Evolutionary conservation across 2,329 filamentous ascomycete species (phyloP).

Genomic region (Coleophoma eucalyptorum): DNA sequence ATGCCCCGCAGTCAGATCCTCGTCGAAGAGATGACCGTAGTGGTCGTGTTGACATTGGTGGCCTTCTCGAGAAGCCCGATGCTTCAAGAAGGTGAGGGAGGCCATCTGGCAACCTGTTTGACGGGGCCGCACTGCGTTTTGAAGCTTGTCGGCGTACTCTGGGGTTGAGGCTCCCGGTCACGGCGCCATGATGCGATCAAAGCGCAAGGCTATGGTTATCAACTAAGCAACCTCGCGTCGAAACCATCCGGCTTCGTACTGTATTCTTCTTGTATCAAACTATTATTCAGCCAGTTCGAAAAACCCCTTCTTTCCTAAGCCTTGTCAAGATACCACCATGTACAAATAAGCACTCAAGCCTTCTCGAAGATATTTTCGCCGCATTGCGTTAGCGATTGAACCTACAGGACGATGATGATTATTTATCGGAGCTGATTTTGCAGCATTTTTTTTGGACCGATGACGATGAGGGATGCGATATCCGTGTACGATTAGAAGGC

Average conservation of each 20-base stretch:
- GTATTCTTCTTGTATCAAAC: slow-evolving; percentile 17
- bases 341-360: slow-evolving; percentile 11
- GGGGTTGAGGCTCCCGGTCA: not conserved
- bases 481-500: no score
- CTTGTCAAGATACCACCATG: slow-evolving; percentile 20
- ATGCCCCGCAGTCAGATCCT: slow-evolving; percentile 17
- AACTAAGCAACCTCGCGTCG: not conserved
- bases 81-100: slow-evolving; percentile 17
- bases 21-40: slow-evolving; percentile 45
- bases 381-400: slow-evolving; percentile 1
- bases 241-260: not conserved
- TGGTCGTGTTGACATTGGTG: slow-evolving; percentile 56
- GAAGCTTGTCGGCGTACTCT: not conserved
- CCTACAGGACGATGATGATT: no score
- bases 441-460: not conserved
- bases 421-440: slow-evolving; percentile 2
- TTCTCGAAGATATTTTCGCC: no score
- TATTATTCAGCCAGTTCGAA: not conserved
- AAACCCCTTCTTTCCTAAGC: slow-evolving; percentile 7
- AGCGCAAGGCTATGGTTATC: not conserved
- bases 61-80: slow-evolving; percentile 56
- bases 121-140: not conserved
- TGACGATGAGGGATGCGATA: not conserved
- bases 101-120: not conserved
- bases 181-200: not conserved